Evolutionary conservation across 2,329 filamentous ascomycete species (phyloP).

Genomic region (Zasmidium citrigriseum): DNA sequence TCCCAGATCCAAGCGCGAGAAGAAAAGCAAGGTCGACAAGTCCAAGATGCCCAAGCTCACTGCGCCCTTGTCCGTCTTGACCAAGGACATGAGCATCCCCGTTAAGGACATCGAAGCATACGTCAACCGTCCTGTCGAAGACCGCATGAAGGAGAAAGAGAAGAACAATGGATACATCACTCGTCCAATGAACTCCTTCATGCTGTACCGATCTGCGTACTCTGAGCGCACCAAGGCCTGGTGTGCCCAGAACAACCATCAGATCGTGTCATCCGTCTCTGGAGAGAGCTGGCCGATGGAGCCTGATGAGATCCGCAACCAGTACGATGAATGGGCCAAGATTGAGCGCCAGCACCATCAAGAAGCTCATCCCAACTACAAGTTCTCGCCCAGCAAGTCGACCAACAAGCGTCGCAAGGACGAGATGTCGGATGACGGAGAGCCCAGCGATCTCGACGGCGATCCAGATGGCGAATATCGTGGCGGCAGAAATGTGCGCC

Average conservation of each 20-base stretch:
- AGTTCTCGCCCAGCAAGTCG: conserved; percentile 83
- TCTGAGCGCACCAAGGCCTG: conserved; percentile 82
- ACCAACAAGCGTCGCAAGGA: conserved; percentile 52
- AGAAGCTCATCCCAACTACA: conserved; percentile 84
- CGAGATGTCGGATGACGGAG: conserved; percentile 36
- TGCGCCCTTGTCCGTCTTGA: conserved; percentile 70
- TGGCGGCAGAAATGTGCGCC: conserved; percentile 28
- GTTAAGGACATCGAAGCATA: conserved; percentile 78
- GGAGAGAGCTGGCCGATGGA: conserved; percentile 86
- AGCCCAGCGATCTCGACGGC: conserved; percentile 34
- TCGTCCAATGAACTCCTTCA: conserved; percentile 96
- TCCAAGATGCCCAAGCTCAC: conserved; percentile 58
- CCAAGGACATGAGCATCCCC: conserved; percentile 62
- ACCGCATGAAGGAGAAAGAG: conserved; percentile 67
- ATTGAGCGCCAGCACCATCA: conserved; percentile 84
- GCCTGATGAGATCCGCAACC: conserved; percentile 67
- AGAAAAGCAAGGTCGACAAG: conserved; percentile 46
- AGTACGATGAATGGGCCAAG: conserved; percentile 77
- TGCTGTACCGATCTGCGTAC: conserved; percentile 93
- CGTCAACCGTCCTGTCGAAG: conserved; percentile 70
- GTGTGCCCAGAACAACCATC: conserved; percentile 86
- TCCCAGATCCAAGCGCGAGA: conserved; percentile 44
- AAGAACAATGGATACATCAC: conserved; percentile 78
- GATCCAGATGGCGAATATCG: conserved; percentile 38
- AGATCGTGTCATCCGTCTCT: conserved; percentile 84